phyloP scores from a whole-genome alignment of 352 stramenopile genomes.

The Phytophthora boehmeriae region DNA sequence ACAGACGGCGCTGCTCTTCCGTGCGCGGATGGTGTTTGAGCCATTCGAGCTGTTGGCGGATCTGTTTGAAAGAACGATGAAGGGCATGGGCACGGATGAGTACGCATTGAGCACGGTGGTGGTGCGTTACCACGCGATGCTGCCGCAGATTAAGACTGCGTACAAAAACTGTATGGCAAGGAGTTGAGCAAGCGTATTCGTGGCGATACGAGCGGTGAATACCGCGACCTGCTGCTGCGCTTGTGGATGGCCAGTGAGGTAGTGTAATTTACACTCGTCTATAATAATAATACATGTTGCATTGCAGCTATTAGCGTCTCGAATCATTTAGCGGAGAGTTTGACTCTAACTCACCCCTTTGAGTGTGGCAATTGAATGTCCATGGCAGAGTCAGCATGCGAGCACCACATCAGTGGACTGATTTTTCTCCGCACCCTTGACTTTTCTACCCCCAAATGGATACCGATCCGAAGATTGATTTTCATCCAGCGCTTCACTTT shows the following conservation, averaged over 20 bases:
- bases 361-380: too few relatives aligned
- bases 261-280: background rate
- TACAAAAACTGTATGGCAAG: conserved; percentile 77
- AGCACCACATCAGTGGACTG: too few relatives aligned
- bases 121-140: conserved; percentile 72
- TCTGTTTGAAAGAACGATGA: conserved; percentile 69
- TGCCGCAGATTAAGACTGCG: conserved; percentile 63
- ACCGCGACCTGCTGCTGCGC: conserved; percentile 53
- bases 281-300: conserved; percentile 5
- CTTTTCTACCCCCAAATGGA: too few relatives aligned
- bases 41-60: conserved; percentile 56
- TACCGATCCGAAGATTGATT: too few relatives aligned
- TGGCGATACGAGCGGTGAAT: conserved; percentile 72
- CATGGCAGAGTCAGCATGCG: too few relatives aligned
- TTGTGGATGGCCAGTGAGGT: conserved; percentile 43
- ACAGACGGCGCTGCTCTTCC: conserved; percentile 46
- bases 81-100: conserved; percentile 68
- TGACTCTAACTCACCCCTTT: too few relatives aligned
- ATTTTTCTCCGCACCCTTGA: too few relatives aligned
- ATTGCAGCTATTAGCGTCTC: too few relatives aligned
- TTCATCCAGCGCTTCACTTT: conserved; percentile 11
- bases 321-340: too few relatives aligned
- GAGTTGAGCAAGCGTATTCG: conserved; percentile 74
- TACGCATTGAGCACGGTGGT: conserved; percentile 59
- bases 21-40: conserved; percentile 53